Evolutionary conservation across 495 filamentous ascomycete genomes (phyloP), one percentile per base, ranked within the genome.

Genomic region (Aspergillus funiculosus): DNA sequence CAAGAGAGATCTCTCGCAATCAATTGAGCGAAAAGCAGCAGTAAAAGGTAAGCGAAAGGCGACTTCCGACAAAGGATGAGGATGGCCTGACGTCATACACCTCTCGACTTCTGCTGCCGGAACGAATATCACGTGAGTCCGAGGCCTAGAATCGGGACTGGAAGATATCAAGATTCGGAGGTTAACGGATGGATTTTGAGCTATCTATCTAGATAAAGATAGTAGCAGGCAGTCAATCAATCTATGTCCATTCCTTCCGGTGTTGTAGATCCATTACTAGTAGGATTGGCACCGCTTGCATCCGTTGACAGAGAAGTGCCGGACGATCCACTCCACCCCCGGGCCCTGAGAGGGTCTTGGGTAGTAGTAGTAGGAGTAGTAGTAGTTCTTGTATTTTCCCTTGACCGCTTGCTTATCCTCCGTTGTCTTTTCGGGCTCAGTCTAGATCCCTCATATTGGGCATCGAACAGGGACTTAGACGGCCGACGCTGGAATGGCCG

Each of bases 341-440:
- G 45, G 22, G 48, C 15, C 14, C 21, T 11, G 6, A 35, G 46
- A 35, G 27, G 6, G 52, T 14, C n/a, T 21, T 42, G 27, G 13
- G 24, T 25, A 39, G 44, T 6, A 35, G 18, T 35, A 10, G 14
- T n/a, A 17, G 22, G n/a, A 27, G 21, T 41, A 27, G 7, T 38
- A 6, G 21, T 11, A 22, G 29, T 5, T 2, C 22, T 18, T 11
- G 25, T 29, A 2, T 35, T 48, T 39, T 40, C 41, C 40, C 31
- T 43, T 8, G 50, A n/a, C 7, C 20, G 17, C 38, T 56, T 56
- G 35, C 50, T 60, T 28, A 48, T 49, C 46, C 53, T 46, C 19
- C 62, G 53, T 24, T 38, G 56, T 54, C 61, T 48, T 50, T 66
- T 73, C 2, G 57, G 47, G 17, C 47, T 49, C 0, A 59, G n/a